Evolutionary conservation across 2,329 filamentous ascomycete genomes (phyloP).

Genomic region (Penicillium crustosum): DNA sequence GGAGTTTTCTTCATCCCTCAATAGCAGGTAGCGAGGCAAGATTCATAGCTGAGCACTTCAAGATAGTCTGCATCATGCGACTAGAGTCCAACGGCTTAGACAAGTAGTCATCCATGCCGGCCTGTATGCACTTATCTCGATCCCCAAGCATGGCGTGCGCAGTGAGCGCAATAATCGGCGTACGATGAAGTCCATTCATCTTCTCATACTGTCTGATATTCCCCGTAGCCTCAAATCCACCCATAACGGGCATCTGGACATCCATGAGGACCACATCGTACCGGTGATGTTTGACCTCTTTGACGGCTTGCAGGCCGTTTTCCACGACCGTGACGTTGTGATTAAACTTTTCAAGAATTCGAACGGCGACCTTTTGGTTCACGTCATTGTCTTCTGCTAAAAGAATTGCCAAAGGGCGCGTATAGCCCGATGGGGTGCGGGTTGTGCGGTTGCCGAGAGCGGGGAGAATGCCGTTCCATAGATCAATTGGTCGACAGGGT

Average conservation of each 20-base stretch:
- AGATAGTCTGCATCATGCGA: conserved; percentile 64
- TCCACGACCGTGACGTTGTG: conserved; percentile 65
- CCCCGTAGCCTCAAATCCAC: conserved; percentile 87
- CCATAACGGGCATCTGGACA: conserved; percentile 97
- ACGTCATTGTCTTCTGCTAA: conserved; percentile 93
- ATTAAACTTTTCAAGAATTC: conserved; percentile 93
- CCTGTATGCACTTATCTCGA: conserved; percentile 89
- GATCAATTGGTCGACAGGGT: conserved; percentile 83
- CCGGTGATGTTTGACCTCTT: conserved; percentile 75
- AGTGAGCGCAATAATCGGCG: conserved; percentile 88
- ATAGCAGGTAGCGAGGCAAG: conserved; percentile 12
- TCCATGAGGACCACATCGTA: conserved; percentile 97
- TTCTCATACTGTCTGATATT: conserved; percentile 91
- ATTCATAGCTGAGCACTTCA: conserved; percentile 23
- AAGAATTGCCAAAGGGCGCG: conserved; percentile 87
- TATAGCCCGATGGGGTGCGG: conserved; percentile 85
- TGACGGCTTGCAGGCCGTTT: conserved; percentile 70
- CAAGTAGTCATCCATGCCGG: conserved; percentile 96
- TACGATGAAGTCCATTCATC: conserved; percentile 69
- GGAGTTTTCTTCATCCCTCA: neutral
- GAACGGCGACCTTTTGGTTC: conserved; percentile 88
- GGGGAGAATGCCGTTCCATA: conserved; percentile 90
- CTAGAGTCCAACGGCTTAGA: conserved; percentile 91
- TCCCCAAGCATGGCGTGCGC: conserved; percentile 96
- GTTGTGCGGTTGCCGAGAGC: conserved; percentile 87